Conservation (phyloP, 2,329 filamentous ascomycete species). For the Colletotrichum spaethianum region DNA sequence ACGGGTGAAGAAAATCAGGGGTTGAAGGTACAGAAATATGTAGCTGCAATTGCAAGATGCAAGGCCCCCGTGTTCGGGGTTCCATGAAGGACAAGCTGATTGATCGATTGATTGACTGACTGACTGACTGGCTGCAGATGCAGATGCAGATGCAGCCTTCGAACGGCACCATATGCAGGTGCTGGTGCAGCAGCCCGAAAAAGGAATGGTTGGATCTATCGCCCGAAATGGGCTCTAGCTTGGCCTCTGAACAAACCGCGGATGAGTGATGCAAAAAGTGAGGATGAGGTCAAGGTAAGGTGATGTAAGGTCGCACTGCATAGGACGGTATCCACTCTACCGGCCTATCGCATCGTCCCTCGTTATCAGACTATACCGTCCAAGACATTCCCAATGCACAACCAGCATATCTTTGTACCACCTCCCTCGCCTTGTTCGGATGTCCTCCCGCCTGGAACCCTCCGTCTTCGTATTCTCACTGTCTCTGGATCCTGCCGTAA, state of each 20-base stretch:
- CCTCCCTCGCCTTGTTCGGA: background rate
- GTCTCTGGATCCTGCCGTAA: background rate
- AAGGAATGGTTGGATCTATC: slow-evolving; percentile 28
- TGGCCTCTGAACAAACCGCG: background rate
- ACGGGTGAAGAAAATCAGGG: slow-evolving; percentile 4
- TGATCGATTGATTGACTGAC: background rate
- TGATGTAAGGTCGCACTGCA: background rate
- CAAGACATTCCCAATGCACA: background rate
- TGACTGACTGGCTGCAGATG: background rate
- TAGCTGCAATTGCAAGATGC: background rate
- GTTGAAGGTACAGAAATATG: background rate
- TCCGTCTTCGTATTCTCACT: background rate
- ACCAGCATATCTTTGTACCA: background rate
- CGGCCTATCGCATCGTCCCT: slow-evolving; percentile 1
- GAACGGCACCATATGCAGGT: slow-evolving; percentile 13
- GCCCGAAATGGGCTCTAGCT: slow-evolving; percentile 25
- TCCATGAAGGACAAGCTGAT: background rate
- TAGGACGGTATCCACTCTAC: background rate
- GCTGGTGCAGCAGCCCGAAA: slow-evolving; percentile 12
- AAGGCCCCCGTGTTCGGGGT: background rate
- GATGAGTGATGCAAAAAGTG: background rate
- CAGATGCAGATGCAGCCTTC: slow-evolving; percentile 1
- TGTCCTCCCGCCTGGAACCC: no score
- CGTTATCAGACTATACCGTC: background rate
- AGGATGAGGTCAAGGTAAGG: slow-evolving; percentile 3